A percentile compares a stretch with the other conserved stretches of the same genome.
Evolutionary conservation across 2,329 filamentous ascomycete species (phyloP).

Genomic region (Alternaria gansuensis): DNA sequence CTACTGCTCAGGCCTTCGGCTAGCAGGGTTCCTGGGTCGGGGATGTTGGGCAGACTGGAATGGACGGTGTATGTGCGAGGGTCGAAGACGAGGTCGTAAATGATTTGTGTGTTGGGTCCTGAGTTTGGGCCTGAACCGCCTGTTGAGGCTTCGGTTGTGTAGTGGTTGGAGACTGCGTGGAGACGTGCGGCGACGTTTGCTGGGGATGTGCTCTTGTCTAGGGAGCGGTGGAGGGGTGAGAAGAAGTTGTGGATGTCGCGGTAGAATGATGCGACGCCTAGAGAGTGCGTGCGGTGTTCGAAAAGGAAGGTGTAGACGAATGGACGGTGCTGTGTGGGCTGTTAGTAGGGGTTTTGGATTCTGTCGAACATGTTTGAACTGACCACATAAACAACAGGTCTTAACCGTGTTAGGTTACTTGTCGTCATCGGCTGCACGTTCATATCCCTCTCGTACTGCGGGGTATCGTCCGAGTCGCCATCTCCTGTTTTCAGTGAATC

Average conservation of each 20-base stretch:
- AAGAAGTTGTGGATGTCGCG: conserved; percentile 63
- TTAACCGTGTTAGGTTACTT: conserved; percentile 56
- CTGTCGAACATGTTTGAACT: conserved; percentile 5
- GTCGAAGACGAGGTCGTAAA: conserved; percentile 70
- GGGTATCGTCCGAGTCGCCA: conserved; percentile 33
- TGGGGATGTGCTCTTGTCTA: conserved; percentile 56
- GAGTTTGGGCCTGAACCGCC: conserved; percentile 41
- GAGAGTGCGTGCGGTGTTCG: conserved; percentile 65
- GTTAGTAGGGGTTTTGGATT: not conserved
- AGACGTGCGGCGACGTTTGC: conserved; percentile 56
- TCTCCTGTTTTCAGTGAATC: conserved; percentile 21
- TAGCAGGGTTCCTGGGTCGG: conserved; percentile 59
- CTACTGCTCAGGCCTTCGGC: conserved; percentile 50
- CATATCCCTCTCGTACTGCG: conserved; percentile 34
- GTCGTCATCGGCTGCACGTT: conserved; percentile 12
- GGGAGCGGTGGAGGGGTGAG: conserved; percentile 56
- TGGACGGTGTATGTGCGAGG: conserved; percentile 66
- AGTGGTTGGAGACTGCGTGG: conserved; percentile 47
- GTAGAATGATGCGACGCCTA: conserved; percentile 58
- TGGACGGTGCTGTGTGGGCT: conserved; percentile 62
- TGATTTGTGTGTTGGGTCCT: conserved; percentile 53
- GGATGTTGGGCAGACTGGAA: conserved; percentile 71
- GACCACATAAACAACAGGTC: conserved; percentile 75
- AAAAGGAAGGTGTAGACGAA: conserved; percentile 84
- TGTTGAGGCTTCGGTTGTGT: conserved; percentile 49